Evolutionary conservation across 2,329 filamentous ascomycete genomes (phyloP), one percentile per base, ranked within the genome.

Genomic region (Zasmidium angulare): DNA sequence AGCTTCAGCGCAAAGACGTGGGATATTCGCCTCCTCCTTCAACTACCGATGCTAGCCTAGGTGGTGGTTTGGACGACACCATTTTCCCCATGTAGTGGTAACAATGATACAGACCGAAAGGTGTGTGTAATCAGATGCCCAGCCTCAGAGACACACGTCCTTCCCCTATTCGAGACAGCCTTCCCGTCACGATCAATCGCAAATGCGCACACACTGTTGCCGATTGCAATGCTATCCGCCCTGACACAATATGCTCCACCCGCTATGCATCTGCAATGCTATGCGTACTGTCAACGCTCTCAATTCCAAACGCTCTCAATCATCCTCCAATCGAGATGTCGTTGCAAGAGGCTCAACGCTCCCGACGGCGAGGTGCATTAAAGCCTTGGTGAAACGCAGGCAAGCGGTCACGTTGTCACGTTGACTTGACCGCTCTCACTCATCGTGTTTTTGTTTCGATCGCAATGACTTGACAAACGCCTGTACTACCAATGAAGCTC

Each of bases 181-280:
- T 49, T 52, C 53, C 20, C 26, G 4, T 29, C 26, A 4, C 26
- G 26, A n/a, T 29, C 26, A 29, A 20, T 29, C 56, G 22, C 62
- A 51, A 61, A 64, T 54, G 48, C 36, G 60, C 58, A 60, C 58
- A 59, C 50, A 58, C 47, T 49, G 49, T 46, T 58, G 50, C 51
- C 48, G 26, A 56, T 60, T 59, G 46, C 52, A 58, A 61, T 56
- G 58, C 58, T 60, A 36, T 56, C 43, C 36, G 48, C 50, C 26
- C 55, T 40, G 48, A 43, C 50, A 60, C 55, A 54, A 46, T 55
- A 60, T 53, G 59, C 61, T 60, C 55, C 56, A 60, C 52, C 60
- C 63, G 62, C 62, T 51, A 63, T 63, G 63, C 61, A 62, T 56
- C 47, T 66, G 52, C 54, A 31, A 63, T 67, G 66, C 63, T 58